These are phyloP conservation scores for Wickerhamomyces strasburgensis DNA, from an alignment of 805 yeast species.

Conservation along the genomic window DNA sequence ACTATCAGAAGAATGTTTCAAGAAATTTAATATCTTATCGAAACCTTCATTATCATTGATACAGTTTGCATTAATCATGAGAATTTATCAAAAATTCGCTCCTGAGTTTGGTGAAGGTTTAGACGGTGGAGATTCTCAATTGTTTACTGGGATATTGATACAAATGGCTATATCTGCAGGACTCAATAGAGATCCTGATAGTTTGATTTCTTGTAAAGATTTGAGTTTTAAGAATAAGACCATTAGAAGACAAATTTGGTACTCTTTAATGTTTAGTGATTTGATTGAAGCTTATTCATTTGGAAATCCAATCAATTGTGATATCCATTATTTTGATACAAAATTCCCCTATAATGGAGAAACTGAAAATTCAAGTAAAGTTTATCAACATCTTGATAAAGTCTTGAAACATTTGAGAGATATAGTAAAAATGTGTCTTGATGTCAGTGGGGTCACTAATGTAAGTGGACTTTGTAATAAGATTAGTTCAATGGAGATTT, in stretches of 20 bases:
- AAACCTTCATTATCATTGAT: conserved; percentile 33
- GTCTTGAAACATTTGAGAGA: conserved; percentile 1
- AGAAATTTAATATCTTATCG: conserved; percentile 7
- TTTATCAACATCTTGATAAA: not conserved
- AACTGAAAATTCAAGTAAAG: not conserved
- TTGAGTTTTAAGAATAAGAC: conserved; percentile 2
- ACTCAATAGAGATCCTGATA: conserved; percentile 49
- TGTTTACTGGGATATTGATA: conserved; percentile 40
- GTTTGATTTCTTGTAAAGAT: conserved; percentile 7
- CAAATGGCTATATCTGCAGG: conserved; percentile 54
- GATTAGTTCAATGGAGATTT: conserved; percentile 3
- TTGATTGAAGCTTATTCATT: conserved; percentile 7
- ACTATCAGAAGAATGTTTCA: conserved; percentile 12
- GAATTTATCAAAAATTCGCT: conserved; percentile 42
- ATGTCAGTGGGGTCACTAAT: conserved; percentile 3
- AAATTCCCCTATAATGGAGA: conserved; percentile 1
- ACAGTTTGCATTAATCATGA: conserved; percentile 46
- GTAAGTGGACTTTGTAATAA: conserved; percentile 2
- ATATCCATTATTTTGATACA: conserved; percentile 5
- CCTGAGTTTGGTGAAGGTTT: conserved; percentile 55
- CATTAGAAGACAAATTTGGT: conserved; percentile 8
- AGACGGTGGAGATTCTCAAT: conserved; percentile 44
- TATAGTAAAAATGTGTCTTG: conserved; percentile 1
- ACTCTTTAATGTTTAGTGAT: conserved; percentile 6
- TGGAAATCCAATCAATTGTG: conserved; percentile 8